Evolutionary conservation across 106 monocot species (phyloP), one percentile per base, ranked within the genome.

Genomic region (Platanthera guangdongensis): DNA sequence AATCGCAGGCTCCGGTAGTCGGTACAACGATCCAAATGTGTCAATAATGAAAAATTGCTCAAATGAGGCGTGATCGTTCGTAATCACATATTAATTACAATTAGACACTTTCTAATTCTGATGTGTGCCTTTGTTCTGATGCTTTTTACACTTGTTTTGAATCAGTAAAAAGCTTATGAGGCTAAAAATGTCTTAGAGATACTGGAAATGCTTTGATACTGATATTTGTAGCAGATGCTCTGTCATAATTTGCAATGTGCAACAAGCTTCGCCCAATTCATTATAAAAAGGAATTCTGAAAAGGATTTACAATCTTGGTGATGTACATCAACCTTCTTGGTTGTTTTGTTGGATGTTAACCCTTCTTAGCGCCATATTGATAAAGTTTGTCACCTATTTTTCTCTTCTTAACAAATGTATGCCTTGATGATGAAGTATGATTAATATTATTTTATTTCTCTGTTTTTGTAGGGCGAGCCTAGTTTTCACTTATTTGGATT

Each of bases 401-500:
- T 63, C 22, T 21, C 21, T 59, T 19, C 59, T 59, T 59, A 59
- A 16, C 4, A 7, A 21, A 55, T 63, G 28, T 65, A 11, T 30
- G 65, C 39, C 39, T 39, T 65, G 52, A 68, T 15, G 62, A 52
- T 45, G 68, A 68, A 52, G 25, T 30, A 52, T 32, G 25, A n/a
- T n/a, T 50, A 57, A 55, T 45, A 25, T 32, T 70, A 52, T 28
- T 49, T 72, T 62, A n/a, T 51, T 82, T 52, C 28, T 53, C 77
- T 52, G 45, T 68, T 60, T 75, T 57, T 83, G 72, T 57, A 90
- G 90, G 90, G 90, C 30, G 90, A 90, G 76, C 90, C 90, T 54
- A 90, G 87, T 50, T 90, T 90, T 68, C 87, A 90, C 71, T 73
- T 90, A 54, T 90, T 90, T 81, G 90, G 90, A 18, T 90, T 90